Percentiles rank a stretch among this genome's conserved stretches.
These are phyloP conservation scores for Aspergillus versicolor DNA, from an alignment of 2,329 filamentous ascomycete species.

Conservation along the genomic window DNA sequence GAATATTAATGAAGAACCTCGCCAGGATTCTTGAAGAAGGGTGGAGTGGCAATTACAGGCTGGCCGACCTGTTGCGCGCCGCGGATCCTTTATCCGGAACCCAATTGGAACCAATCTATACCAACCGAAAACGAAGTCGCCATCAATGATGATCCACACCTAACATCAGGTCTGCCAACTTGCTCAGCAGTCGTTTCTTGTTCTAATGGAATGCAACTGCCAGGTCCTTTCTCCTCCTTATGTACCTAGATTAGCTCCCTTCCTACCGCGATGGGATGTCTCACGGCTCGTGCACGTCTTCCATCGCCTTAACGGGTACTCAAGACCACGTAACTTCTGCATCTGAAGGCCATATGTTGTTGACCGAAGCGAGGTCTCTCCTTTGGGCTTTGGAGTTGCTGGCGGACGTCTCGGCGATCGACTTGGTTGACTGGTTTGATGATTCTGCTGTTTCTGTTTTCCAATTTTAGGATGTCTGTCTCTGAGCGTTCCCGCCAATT, in stretches of 20 bases:
- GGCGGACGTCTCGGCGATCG: background rate
- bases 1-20: too few relatives aligned
- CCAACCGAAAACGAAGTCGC: background rate
- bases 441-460: background rate
- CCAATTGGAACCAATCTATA: background rate
- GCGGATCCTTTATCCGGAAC: conserved; percentile 1
- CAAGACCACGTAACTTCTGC: background rate
- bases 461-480: background rate
- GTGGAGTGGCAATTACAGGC: background rate
- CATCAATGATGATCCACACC: background rate
- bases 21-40: background rate
- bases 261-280: background rate
- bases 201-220: background rate
- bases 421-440: background rate
- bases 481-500: background rate
- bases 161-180: background rate
- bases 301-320: background rate
- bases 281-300: background rate
- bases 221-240: background rate
- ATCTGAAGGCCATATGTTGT: background rate
- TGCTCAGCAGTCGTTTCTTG: background rate
- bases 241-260: background rate
- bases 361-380: background rate
- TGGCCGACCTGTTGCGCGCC: background rate
- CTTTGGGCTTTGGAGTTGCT: background rate